Conservation (phyloP, 192 early-diverging fungal species). For the Backusella australiensis region DNA sequence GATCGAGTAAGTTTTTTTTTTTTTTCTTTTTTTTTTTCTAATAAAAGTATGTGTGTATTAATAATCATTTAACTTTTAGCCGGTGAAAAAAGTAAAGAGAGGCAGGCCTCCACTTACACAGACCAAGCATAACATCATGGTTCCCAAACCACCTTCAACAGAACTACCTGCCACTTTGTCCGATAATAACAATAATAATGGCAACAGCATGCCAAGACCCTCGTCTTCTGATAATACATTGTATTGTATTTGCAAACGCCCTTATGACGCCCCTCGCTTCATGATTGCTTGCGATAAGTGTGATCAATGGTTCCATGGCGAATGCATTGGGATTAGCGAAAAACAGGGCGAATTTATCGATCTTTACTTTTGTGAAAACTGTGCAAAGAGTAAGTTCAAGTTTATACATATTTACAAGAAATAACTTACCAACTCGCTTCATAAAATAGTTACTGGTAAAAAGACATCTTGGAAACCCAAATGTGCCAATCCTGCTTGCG, state of each 20-base stretch:
- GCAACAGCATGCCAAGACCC: background rate
- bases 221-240: conserved; percentile 9
- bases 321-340: conserved; percentile 61
- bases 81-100: conserved; percentile 15
- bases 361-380: conserved; percentile 62
- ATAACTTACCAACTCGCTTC: too few species aligned
- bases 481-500: conserved; percentile 43
- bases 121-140: conserved; percentile 7
- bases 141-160: background rate
- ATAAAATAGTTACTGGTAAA: conserved; percentile 37
- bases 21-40: background rate
- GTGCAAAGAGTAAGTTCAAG: conserved; percentile 28
- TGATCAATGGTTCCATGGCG: conserved; percentile 74
- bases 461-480: conserved; percentile 42
- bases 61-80: background rate
- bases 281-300: conserved; percentile 79
- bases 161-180: background rate
- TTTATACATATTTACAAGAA: background rate
- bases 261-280: conserved; percentile 49
- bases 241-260: conserved; percentile 61
- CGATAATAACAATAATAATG: background rate
- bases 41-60: background rate
- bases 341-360: conserved; percentile 54
- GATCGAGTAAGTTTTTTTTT: background rate
- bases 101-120: conserved; percentile 10